Evolutionary conservation across 768 basidiomycete genomes (phyloP).

Genomic region (Trametes punicea): DNA sequence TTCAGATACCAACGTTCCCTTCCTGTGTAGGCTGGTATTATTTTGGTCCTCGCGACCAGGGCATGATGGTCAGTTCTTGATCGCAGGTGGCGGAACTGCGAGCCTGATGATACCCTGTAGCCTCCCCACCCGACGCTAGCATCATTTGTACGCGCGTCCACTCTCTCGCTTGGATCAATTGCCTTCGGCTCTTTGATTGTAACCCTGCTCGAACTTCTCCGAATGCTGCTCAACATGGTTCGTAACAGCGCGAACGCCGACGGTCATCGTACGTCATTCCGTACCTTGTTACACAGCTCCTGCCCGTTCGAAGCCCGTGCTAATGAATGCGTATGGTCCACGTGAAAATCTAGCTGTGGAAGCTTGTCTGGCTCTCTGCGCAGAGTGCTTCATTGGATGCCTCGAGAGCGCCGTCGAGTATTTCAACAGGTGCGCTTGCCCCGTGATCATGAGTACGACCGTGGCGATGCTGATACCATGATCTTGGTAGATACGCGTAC

Average conservation of each 20-base stretch:
- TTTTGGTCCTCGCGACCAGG: conserved; percentile 68
- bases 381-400: conserved; percentile 71
- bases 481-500: conserved; percentile 58
- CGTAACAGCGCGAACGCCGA: conserved; percentile 58
- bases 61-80: conserved; percentile 48
- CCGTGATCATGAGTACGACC: background rate
- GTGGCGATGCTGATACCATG: background rate
- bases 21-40: conserved; percentile 57
- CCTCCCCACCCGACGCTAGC: conserved; percentile 69
- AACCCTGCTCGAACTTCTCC: conserved; percentile 68
- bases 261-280: conserved; percentile 66
- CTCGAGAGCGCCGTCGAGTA: conserved; percentile 69
- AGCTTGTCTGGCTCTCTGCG: conserved; percentile 73
- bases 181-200: conserved; percentile 85
- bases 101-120: conserved; percentile 29
- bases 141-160: conserved; percentile 71
- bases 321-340: background rate
- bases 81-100: background rate
- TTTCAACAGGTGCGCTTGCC: conserved; percentile 60
- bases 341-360: conserved; percentile 53
- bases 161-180: conserved; percentile 77
- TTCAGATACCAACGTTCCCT: conserved; percentile 23
- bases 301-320: background rate
- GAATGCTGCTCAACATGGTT: conserved; percentile 56
- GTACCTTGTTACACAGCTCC: too few species aligned